Evolutionary conservation across 2,329 filamentous ascomycete genomes (phyloP).

Genomic region (Acrodontium crateriforme): DNA sequence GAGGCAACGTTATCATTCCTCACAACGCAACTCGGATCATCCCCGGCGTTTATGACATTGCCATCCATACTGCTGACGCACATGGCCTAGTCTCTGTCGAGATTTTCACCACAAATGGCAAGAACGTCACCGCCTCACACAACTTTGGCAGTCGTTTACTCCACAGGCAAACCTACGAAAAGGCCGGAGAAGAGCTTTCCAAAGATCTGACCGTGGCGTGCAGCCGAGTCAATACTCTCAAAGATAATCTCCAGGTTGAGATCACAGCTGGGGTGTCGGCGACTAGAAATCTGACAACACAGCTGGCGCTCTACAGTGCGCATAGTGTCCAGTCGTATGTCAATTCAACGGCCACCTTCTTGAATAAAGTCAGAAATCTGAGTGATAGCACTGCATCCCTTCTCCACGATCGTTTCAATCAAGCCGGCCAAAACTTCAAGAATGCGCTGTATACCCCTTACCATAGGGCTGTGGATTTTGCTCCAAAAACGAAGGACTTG

Average conservation of each 20-base stretch:
- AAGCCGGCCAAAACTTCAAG: neutral
- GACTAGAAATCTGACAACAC: conserved; percentile 16
- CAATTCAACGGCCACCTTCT: conserved; percentile 9
- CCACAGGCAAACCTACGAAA: conserved; percentile 13
- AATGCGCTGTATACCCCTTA: neutral
- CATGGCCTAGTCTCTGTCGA: conserved; percentile 13
- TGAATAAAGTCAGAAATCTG: conserved; percentile 2
- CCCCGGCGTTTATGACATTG: conserved; percentile 16
- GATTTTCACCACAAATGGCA: conserved; percentile 7
- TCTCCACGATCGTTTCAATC: neutral
- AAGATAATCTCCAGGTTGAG: conserved; percentile 10
- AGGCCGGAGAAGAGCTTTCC: conserved; percentile 14
- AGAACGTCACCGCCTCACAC: conserved; percentile 11
- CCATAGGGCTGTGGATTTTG: neutral
- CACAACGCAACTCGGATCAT: conserved; percentile 16
- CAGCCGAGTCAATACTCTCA: conserved; percentile 9
- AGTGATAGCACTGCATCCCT: conserved; percentile 1
- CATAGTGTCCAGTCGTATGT: conserved; percentile 13
- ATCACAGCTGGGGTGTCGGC: conserved; percentile 13
- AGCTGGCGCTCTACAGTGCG: conserved; percentile 13
- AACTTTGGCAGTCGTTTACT: conserved; percentile 15
- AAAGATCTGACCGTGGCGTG: conserved; percentile 14
- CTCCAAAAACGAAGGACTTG: neutral
- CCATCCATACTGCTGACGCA: conserved; percentile 13
- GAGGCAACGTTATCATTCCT: conserved; percentile 2